These are phyloP conservation scores for Pisolithus albus DNA, from an alignment of 768 basidiomycete species.

Conservation along the genomic window DNA sequence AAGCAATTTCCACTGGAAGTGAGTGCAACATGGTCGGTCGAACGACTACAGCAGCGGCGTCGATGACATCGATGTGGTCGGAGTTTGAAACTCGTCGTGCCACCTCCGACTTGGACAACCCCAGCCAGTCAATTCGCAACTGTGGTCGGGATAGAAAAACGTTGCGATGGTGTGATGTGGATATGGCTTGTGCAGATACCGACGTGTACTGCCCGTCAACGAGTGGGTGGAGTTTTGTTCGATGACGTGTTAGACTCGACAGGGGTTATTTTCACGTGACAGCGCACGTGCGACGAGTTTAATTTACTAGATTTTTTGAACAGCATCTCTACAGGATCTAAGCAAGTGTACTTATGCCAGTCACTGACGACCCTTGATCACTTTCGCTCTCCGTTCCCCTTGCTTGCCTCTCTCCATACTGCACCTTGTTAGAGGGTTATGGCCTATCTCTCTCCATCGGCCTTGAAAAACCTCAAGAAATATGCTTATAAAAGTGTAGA, in stretches of 20 bases:
- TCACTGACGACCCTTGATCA: background rate
- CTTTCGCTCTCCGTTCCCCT: background rate
- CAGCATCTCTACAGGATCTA: background rate
- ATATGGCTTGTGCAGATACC: too few species aligned
- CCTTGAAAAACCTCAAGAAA: slow-evolving; percentile 68
- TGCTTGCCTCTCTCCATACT: background rate
- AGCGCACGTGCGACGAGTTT: slow-evolving; percentile 9
- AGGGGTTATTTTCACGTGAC: background rate
- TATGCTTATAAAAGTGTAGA: slow-evolving; percentile 80
- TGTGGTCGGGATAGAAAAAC: too few species aligned
- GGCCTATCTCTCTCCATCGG: slow-evolving; percentile 58
- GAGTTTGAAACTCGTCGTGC: too few species aligned
- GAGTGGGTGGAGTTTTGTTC: too few species aligned
- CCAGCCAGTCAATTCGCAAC: too few species aligned
- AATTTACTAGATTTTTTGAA: background rate
- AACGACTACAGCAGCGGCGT: background rate
- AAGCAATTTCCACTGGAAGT: slow-evolving; percentile 53
- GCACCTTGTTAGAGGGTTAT: slow-evolving; percentile 27
- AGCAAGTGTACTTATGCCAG: slow-evolving; percentile 1
- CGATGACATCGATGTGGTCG: too few species aligned
- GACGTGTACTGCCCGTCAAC: too few species aligned
- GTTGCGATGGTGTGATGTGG: too few species aligned
- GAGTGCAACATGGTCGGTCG: slow-evolving; percentile 28
- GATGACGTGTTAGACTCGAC: too few species aligned
- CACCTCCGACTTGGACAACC: too few species aligned